These are phyloP conservation scores for Ajuga chamaepitys DNA, from an alignment of 257 asterid species.

Conservation along the genomic window DNA sequence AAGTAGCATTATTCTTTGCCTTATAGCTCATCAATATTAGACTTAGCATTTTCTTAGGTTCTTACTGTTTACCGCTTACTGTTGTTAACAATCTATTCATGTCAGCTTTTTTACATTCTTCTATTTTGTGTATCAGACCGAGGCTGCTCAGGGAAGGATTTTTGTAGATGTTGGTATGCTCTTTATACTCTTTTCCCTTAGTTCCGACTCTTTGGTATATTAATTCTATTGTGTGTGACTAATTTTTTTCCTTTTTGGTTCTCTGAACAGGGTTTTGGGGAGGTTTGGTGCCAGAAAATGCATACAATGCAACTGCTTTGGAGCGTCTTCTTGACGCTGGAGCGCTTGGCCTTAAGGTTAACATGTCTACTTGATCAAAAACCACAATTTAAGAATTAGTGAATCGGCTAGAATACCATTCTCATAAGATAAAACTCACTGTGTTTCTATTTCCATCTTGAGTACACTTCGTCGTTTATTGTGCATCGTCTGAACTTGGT, in stretches of 20 bases:
- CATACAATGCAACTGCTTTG: constrained; percentile 59
- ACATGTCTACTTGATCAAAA: constrained; percentile 1
- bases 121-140: constrained; percentile 38
- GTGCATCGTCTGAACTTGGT: constrained; percentile 1
- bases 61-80: neutral
- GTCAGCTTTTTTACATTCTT: neutral
- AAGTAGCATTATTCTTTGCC: no score
- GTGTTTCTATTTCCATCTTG: neutral
- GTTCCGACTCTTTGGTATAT: neutral
- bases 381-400: neutral
- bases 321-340: constrained; percentile 88
- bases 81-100: neutral
- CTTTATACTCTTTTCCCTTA: neutral
- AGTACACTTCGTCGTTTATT: neutral
- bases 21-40: neutral
- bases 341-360: constrained; percentile 94
- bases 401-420: neutral
- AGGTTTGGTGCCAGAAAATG: constrained; percentile 96
- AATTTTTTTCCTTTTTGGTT: no score
- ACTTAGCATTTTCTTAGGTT: neutral
- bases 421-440: neutral
- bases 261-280: constrained; percentile 88
- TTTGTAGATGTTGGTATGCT: constrained; percentile 87
- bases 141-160: constrained; percentile 77
- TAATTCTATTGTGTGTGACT: neutral